Base-by-base conservation (phyloP, 1,284 basidiomycete species). In the Blastosporella zonata region DNA sequence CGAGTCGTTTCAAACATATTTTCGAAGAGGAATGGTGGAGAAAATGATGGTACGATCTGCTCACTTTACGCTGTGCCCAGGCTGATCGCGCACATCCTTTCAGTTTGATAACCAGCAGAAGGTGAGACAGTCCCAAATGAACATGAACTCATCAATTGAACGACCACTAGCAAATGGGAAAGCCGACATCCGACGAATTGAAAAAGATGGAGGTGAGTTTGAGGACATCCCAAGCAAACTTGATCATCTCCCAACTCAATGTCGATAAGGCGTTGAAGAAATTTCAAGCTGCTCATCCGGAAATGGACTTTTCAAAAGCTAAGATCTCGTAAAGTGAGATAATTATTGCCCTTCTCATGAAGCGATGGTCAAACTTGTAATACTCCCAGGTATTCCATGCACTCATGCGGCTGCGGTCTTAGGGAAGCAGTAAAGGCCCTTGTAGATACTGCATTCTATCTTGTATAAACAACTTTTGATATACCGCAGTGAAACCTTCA, bases 61-160 rank as follows among this genome's bases (percentile, higher is more conserved):
- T 20, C 36, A 18, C 10, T 18, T 20, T 5, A 9, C 17, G 18
- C n/a, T 12, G 12, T 37, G 34, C 12, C 15, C 12, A 20, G 20
- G 10, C 36, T 22, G 18, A 21, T 13, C 22, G 36, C 9, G 10
- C 7, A 17, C 18, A 22, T 46, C 39, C 36, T 36, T 46, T 46
- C 62, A 96, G 93, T 97, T 94, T 60, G 97, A 99, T 67, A 97
- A 98, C 62, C 90, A 94, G 62, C 96, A 98, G 69, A 97, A 93
- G 78, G 93, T 89, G 62, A 40, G 61, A 21, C 38, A 4, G 5
- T 18, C 15, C 15, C 50, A 47, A 39, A 48, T 6, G 6, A 2
- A 18, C 3, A 5, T 34, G 20, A 6, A 12, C 15, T 27, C 18
- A 15, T n/a, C 29, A 41, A 37, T 50, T 50, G 45, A 49, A 53